phyloP scores from a whole-genome alignment of 108 stramenopile genomes.

The Skeletonema marinoi region DNA sequence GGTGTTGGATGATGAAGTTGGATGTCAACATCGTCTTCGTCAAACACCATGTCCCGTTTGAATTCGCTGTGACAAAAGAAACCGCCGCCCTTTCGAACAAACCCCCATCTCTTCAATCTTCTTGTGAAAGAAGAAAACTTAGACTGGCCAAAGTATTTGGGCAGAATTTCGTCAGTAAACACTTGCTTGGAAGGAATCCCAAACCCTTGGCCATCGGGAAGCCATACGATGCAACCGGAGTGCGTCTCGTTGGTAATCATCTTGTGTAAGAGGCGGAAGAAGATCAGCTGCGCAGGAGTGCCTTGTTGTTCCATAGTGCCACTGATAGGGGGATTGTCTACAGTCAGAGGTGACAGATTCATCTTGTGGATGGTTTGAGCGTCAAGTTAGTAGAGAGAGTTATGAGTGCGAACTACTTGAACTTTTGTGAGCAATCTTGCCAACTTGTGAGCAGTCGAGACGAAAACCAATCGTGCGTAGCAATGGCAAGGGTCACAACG shows the following conservation, averaged over 20 bases:
- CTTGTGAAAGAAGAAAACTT: slow-evolving; percentile 82
- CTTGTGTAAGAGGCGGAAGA: slow-evolving; percentile 12
- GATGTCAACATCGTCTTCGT: background rate
- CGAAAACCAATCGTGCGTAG: background rate
- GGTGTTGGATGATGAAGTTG: background rate
- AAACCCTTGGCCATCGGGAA: slow-evolving; percentile 70
- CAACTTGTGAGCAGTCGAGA: background rate
- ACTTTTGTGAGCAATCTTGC: background rate
- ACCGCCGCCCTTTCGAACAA: background rate
- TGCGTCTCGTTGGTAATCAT: slow-evolving; percentile 14
- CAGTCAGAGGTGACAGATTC: background rate
- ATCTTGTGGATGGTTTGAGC: background rate
- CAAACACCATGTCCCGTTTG: background rate
- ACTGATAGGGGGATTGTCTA: background rate
- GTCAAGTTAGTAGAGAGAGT: background rate
- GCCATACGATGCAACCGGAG: slow-evolving; percentile 56
- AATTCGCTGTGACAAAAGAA: background rate
- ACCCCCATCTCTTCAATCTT: slow-evolving; percentile 68
- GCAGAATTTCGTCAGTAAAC: slow-evolving; percentile 78
- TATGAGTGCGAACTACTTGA: background rate
- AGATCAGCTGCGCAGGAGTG: slow-evolving; percentile 24
- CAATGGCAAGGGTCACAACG: too few relatives aligned
- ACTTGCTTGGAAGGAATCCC: slow-evolving; percentile 68
- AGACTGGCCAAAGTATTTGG: slow-evolving; percentile 74
- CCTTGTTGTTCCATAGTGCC: slow-evolving; percentile 9